Percentiles rank a stretch among this genome's conserved stretches.
phyloP scores from a whole-genome alignment of 1,284 basidiomycete species.

The Papiliotrema nemorosa region DNA sequence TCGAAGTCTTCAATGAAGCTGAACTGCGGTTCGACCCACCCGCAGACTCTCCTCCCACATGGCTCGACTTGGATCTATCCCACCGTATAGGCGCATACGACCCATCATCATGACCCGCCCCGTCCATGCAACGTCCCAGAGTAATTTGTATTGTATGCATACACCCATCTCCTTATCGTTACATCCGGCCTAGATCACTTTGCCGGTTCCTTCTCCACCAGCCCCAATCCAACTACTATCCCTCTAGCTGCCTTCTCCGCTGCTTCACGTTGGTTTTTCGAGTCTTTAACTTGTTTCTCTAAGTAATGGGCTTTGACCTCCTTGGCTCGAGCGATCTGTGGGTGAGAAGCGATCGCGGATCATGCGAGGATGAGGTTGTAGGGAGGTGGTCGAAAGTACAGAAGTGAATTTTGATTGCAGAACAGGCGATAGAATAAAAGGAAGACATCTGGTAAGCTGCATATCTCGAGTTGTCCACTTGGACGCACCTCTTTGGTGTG shows the following conservation, averaged over 20 bases:
- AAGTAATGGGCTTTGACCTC: slow-evolving; percentile 70
- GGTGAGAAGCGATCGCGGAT: neutral
- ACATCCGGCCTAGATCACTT: no score
- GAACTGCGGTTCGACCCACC: slow-evolving; percentile 62
- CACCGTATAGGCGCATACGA: slow-evolving; percentile 23
- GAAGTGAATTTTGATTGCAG: neutral
- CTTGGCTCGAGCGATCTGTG: slow-evolving; percentile 68
- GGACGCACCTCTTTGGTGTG: slow-evolving; percentile 78
- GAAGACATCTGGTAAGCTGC: no score
- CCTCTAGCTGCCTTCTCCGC: slow-evolving; percentile 71
- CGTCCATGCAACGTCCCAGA: no score
- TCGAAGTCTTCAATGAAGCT: slow-evolving; percentile 69
- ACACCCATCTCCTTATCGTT: no score
- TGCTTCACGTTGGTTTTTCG: slow-evolving; percentile 65
- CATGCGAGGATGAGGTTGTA: neutral
- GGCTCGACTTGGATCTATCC: slow-evolving; percentile 11
- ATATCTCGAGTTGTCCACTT: no score
- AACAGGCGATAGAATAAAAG: no score
- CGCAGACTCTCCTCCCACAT: slow-evolving; percentile 4
- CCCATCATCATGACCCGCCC: no score
- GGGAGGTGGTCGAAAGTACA: neutral
- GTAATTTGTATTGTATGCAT: no score
- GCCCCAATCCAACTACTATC: slow-evolving; percentile 67
- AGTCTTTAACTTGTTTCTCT: slow-evolving; percentile 62
- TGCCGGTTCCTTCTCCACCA: slow-evolving; percentile 58